Conservation (phyloP, 2,329 filamentous ascomycete genomes). For the Trichoderma sp. region DNA sequence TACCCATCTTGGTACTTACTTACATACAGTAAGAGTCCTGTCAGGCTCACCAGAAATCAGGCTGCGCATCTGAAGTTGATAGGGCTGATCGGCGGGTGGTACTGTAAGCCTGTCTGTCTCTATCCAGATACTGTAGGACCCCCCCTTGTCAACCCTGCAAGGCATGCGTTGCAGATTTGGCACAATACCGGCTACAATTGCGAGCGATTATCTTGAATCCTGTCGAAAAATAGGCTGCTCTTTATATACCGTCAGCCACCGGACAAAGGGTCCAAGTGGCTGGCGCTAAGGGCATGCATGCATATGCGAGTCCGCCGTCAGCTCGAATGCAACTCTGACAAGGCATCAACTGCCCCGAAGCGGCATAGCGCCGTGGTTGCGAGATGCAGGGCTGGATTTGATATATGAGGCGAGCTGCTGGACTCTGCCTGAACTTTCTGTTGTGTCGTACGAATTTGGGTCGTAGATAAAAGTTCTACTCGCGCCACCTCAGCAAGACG, state of each 20-base stretch:
- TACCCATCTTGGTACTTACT: not conserved
- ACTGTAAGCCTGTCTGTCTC: not conserved
- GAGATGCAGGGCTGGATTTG: not conserved
- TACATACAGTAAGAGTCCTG: not conserved
- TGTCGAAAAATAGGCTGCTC: not conserved
- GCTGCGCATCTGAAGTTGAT: not conserved
- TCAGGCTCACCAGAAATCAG: not conserved
- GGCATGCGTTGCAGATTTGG: not conserved
- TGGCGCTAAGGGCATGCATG: not conserved
- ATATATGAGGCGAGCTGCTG: not conserved
- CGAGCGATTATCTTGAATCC: not conserved
- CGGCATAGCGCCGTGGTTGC: not conserved
- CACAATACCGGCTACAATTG: not conserved
- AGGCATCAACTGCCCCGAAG: constrained; percentile 3
- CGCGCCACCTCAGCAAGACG: not conserved
- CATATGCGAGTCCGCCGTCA: not conserved
- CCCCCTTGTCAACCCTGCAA: not conserved
- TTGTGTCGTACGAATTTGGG: not conserved
- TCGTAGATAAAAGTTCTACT: not conserved
- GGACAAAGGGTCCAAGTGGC: not conserved
- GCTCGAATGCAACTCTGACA: not conserved
- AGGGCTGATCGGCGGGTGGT: not conserved
- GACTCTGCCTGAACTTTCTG: not conserved
- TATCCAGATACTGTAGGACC: not conserved
- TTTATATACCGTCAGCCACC: not conserved